phyloP scores from a whole-genome alignment of 2,329 filamentous ascomycete genomes.

The Bisporella sp. region DNA sequence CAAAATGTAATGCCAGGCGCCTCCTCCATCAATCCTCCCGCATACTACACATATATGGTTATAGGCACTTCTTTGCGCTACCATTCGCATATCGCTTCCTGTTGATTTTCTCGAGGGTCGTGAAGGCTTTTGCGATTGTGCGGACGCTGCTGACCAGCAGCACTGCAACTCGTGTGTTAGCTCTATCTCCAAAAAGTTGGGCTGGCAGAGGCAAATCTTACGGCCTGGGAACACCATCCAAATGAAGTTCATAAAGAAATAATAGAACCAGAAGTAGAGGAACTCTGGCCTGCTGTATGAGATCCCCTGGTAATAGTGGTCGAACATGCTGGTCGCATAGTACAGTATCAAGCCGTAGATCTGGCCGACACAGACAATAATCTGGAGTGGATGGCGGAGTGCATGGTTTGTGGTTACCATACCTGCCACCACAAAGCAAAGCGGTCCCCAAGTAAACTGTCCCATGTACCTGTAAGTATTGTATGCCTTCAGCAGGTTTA shows the following conservation, averaged over 20 bases:
- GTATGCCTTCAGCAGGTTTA: neutral
- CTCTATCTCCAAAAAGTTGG: neutral
- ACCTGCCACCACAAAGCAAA: slow-evolving; percentile 43
- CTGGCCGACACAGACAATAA: slow-evolving; percentile 29
- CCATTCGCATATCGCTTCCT: neutral
- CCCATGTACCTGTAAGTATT: neutral
- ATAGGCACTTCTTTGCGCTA: neutral
- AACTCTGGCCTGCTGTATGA: slow-evolving; percentile 51
- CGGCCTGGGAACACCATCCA: slow-evolving; percentile 51
- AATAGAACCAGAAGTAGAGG: slow-evolving; percentile 58
- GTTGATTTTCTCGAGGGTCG: slow-evolving; percentile 23
- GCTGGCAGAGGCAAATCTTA: slow-evolving; percentile 31
- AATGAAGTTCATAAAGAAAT: slow-evolving; percentile 52
- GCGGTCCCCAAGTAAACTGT: slow-evolving; percentile 50
- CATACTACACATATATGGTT: neutral
- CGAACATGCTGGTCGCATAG: slow-evolving; percentile 50
- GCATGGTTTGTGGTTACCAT: slow-evolving; percentile 37
- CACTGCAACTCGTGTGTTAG: slow-evolving; percentile 9
- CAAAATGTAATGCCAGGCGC: no score
- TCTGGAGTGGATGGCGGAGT: slow-evolving; percentile 44
- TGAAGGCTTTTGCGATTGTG: slow-evolving; percentile 30
- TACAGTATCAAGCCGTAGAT: slow-evolving; percentile 54
- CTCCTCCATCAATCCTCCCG: no score
- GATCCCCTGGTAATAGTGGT: slow-evolving; percentile 38
- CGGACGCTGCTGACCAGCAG: slow-evolving; percentile 31